phyloP scores from a whole-genome alignment of 2,329 filamentous ascomycete species.

The Pseudohalonectria lignicola region DNA sequence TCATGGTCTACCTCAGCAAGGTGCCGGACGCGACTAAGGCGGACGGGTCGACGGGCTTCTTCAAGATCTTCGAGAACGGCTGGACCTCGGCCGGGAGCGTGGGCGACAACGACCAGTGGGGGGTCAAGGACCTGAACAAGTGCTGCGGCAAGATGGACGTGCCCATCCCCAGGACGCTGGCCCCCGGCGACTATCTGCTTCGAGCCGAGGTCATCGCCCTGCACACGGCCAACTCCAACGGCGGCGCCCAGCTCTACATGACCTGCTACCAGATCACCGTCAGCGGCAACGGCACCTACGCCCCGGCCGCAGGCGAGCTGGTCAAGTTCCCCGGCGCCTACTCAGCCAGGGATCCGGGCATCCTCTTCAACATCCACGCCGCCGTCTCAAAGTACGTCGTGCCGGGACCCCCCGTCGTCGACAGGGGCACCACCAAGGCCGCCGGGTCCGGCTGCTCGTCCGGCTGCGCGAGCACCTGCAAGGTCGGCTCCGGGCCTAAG shows the following conservation, averaged over 20 bases:
- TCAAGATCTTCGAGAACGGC: constrained; percentile 38
- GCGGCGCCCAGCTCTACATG: constrained; percentile 26
- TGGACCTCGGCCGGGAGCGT: constrained; percentile 25
- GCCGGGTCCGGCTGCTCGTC: constrained; percentile 24
- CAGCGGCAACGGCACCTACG: constrained; percentile 11
- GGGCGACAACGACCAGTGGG: constrained; percentile 33
- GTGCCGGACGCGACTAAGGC: constrained; percentile 32
- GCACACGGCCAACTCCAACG: constrained; percentile 24
- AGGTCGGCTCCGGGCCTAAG: constrained; percentile 14
- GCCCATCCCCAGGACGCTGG: constrained; percentile 19
- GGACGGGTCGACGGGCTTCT: constrained; percentile 31
- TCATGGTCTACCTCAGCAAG: constrained; percentile 35
- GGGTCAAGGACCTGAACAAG: constrained; percentile 27
- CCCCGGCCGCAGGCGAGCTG: constrained; percentile 10
- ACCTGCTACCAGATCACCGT: constrained; percentile 25
- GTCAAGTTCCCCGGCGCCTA: constrained; percentile 32
- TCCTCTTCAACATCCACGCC: constrained; percentile 35
- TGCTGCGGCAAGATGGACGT: constrained; percentile 29
- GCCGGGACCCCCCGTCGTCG: constrained; percentile 29
- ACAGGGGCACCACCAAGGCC: constrained; percentile 25
- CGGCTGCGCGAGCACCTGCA: constrained; percentile 29
- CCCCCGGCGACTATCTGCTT: constrained; percentile 29
- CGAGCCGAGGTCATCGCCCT: constrained; percentile 37
- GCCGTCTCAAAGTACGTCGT: constrained; percentile 26
- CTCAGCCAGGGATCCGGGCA: constrained; percentile 29